A percentile compares a stretch with the other conserved stretches of the same genome.
These are phyloP conservation scores for Artomyces pyxidatus DNA, from an alignment of 768 basidiomycete genomes.

Conservation along the genomic window DNA sequence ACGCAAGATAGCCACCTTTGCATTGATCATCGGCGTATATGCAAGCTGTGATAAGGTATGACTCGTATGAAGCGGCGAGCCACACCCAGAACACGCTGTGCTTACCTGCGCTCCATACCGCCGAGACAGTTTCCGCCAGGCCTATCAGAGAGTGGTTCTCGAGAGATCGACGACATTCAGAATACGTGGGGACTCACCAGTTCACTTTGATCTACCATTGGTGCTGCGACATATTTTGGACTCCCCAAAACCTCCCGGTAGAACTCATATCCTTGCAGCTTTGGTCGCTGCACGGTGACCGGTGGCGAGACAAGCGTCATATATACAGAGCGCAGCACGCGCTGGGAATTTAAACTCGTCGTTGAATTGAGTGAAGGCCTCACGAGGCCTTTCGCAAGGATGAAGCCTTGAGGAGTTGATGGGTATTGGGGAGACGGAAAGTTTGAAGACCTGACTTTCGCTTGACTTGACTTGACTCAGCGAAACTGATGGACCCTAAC, in stretches of 20 bases:
- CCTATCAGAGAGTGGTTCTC: conserved; percentile 43
- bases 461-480: too few relatives aligned
- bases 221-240: conserved; percentile 87
- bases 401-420: neutral
- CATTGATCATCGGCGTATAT: conserved; percentile 99
- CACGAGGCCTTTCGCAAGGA: neutral
- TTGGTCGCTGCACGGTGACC: conserved; percentile 18
- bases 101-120: conserved; percentile 74
- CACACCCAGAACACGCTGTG: too few relatives aligned
- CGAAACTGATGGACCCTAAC: too few relatives aligned
- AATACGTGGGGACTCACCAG: conserved; percentile 78
- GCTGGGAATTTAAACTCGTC: neutral
- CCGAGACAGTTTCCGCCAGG: conserved; percentile 81
- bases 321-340: conserved; percentile 1
- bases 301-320: conserved; percentile 2
- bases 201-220: conserved; percentile 99
- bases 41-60: conserved; percentile 43
- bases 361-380: neutral
- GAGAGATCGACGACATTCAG: too few relatives aligned
- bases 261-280: conserved; percentile 75
- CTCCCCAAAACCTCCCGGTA: conserved; percentile 72
- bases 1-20: conserved; percentile 45
- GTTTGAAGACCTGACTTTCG: too few relatives aligned
- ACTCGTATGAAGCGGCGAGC: too few relatives aligned
- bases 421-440: too few relatives aligned